Conservation (phyloP, 345 rosid species). For the Syzygium grande region DNA sequence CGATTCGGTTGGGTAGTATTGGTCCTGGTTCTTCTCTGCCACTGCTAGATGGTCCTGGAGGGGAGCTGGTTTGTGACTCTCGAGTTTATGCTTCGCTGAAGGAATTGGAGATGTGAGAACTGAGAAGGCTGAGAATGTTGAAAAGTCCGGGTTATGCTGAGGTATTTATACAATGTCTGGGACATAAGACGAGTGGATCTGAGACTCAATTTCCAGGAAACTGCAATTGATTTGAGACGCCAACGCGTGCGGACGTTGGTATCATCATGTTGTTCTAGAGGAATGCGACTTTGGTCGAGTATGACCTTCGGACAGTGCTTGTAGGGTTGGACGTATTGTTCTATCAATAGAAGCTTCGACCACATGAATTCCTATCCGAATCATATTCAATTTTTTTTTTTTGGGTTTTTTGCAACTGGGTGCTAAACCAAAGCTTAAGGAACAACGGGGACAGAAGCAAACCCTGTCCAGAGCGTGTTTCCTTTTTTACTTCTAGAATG, state of each 20-base stretch:
- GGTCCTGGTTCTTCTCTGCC: background rate
- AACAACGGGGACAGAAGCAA: background rate
- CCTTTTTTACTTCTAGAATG: background rate
- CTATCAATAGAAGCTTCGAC: background rate
- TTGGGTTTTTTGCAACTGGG: background rate
- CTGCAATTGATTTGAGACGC: background rate
- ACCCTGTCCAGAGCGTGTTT: background rate
- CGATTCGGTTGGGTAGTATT: background rate
- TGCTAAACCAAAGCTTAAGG: background rate
- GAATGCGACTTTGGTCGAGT: background rate
- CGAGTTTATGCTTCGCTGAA: background rate
- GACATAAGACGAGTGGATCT: background rate
- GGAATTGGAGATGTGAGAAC: background rate
- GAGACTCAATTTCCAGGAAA: background rate
- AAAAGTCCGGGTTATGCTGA: background rate
- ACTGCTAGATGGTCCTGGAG: background rate
- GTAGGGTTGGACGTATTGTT: background rate
- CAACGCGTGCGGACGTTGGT: background rate
- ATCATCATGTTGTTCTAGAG: background rate
- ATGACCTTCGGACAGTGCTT: background rate
- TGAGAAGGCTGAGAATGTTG: background rate
- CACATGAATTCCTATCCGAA: too few species aligned
- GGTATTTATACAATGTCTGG: background rate
- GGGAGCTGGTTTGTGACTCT: background rate
- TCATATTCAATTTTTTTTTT: background rate